Evolutionary conservation across 2,329 filamentous ascomycete genomes (phyloP), one percentile per base, ranked within the genome.

Genomic region (Cladosporium phlei): DNA sequence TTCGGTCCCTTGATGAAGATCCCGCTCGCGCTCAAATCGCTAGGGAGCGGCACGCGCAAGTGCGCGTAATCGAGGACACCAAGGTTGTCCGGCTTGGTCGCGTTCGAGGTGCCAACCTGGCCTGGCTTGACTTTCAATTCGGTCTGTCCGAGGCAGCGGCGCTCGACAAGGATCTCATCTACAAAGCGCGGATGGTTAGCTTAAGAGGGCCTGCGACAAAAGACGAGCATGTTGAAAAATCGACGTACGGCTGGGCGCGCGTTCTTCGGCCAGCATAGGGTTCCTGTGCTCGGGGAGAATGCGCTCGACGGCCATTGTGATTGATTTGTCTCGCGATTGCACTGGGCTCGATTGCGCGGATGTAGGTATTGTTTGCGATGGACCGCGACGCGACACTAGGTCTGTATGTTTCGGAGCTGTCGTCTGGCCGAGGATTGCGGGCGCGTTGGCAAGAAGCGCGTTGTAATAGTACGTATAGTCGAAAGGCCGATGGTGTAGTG

Each of bases 31-130:
- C 83, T 80, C 57, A 97, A 83, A 54, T 93, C 89, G 68, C 90
- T 93, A 39, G 93, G 93, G 37, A 98, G 73, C 11, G 93, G 91
- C 51, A 90, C 91, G 62, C 91, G 86, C 39, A 98, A 77, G 66
- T 98, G 93, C 55, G 90, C 91, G 68, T 98, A 98, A 69, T 97
- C 93, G 65, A 98, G 95, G 37, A 84, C 81, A 42, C 88, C 88
- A 51, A 93, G 74, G 56, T 85, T 82, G 55, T 84, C 77, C 37
- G 81, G 75, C 64, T 88, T 87, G 47, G 82, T 80, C 53, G 88
- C 83, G 66, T 82, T 85, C 29, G 79, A 77, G 8, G 80, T 79
- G 50, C 80, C 80, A n/a, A 83, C 73, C 57, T 85, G 82, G 25
- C 83, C 82, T 60, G 88, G 82, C 71, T 89, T 93, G 43, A 90